Base-by-base conservation (phyloP, 805 yeast species). In the Lachancea mirantina region DNA sequence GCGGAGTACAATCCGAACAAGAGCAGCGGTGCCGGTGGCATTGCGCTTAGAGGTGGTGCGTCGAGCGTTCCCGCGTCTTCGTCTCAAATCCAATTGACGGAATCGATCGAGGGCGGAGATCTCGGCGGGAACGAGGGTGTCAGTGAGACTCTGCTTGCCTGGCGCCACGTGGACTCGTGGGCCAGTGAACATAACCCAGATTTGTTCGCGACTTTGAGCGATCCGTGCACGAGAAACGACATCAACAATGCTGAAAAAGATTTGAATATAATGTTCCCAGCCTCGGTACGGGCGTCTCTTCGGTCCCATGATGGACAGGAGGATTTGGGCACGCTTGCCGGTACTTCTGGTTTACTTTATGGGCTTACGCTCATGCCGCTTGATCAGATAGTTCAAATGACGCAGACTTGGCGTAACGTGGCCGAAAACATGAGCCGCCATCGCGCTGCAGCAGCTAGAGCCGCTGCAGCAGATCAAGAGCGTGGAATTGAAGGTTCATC, bases 241-340 rank as follows among this genome's bases (percentile, higher is more conserved):
- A 66, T 89, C 36, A 67, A 69, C 41, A 89, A 81, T 46, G 79
- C 92, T 19, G 96, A 92, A 61, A 72, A 73, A 46, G 96, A 89
- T 55, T 64, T 87, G 50, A 76, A 73, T 27, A 64, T 84, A 32
- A 64, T 67, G 28, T 67, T 92, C 27, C 98, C 98, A 1, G 64
- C 76, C 2, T 84, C 89, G 35, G 84, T 92, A 6, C 67, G 82
- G 33, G 94, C 87, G 26, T 82, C 89, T 27, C 73, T 72, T 50
- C 72, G 76, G 48, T 61, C 81, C 24, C 95, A 92, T 45, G 97
- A 92, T 51, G 98, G 98, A 32, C 98, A 92, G 62, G 82, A 79
- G 38, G 70, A 70, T 23, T 68, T 81, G 39, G 94, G 87, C 26
- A 73, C 76, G 36, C 76, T 84, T 39, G 70, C 76, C 3, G 85